These are phyloP conservation scores for Cyathus striatus DNA, from an alignment of 768 basidiomycete species.

Conservation along the genomic window DNA sequence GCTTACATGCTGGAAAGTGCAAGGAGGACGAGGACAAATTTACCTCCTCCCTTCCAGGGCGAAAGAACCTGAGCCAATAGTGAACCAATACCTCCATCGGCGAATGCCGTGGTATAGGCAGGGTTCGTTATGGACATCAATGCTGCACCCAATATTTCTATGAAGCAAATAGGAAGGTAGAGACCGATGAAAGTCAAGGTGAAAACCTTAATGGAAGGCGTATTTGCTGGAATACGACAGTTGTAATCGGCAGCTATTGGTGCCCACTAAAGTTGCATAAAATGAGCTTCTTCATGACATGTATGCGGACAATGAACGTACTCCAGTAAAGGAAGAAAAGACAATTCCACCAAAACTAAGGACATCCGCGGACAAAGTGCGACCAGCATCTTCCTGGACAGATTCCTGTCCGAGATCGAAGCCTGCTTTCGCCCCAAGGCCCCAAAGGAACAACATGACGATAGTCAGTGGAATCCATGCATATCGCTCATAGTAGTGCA, in stretches of 20 bases:
- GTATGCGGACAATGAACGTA: not conserved
- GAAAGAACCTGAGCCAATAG: constrained; percentile 36
- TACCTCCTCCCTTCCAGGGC: constrained; percentile 35
- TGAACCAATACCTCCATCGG: constrained; percentile 34
- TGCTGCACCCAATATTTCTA: constrained; percentile 25
- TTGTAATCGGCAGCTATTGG: constrained; percentile 1
- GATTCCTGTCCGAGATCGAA: not conserved
- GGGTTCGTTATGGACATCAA: constrained; percentile 37
- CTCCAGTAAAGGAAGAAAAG: not conserved
- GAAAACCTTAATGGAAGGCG: not conserved
- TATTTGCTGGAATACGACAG: not conserved
- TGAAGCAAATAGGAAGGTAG: not conserved
- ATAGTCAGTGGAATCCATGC: not conserved
- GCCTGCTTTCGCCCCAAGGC: not conserved
- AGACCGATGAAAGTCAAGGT: not conserved
- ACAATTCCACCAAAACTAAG: constrained; percentile 1
- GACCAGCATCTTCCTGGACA: not conserved
- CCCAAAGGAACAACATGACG: constrained; percentile 1
- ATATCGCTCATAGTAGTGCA: not conserved
- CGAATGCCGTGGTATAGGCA: constrained; percentile 33
- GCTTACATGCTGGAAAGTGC: not conserved
- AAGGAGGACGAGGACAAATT: constrained; percentile 27
- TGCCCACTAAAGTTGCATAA: not conserved
- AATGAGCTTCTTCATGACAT: not conserved
- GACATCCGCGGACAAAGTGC: not conserved